Conservation (phyloP, 208 protist genomes). For the Tritrichomonas musculus region DNA sequence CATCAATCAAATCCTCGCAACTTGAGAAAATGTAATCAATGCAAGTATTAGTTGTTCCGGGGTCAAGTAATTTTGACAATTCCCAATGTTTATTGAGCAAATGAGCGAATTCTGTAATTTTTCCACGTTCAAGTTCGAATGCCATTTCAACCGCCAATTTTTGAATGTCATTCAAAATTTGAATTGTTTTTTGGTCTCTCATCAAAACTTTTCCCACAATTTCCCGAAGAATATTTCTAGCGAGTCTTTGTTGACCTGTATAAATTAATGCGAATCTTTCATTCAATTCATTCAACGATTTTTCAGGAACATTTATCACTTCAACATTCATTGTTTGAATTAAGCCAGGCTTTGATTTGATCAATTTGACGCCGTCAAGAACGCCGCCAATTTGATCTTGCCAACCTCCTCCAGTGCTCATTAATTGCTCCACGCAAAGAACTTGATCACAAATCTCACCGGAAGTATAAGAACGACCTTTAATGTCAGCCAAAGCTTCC, state of each 20-base stretch:
- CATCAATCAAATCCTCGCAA: neutral
- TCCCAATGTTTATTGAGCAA: neutral
- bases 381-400: neutral
- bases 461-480: neutral
- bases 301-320: neutral
- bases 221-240: neutral
- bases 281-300: neutral
- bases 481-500: neutral
- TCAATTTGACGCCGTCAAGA: neutral
- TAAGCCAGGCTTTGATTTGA: neutral
- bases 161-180: neutral
- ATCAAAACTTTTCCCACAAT: neutral
- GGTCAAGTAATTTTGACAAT: neutral
- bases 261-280: neutral
- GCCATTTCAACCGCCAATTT: neutral
- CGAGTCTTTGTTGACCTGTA: neutral
- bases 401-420: neutral
- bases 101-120: neutral
- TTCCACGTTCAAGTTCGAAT: neutral
- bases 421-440: neutral
- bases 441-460: neutral
- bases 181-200: neutral
- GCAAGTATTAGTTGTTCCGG: neutral
- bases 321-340: neutral
- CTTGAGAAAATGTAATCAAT: neutral